Base-by-base conservation (phyloP, 208 protist species). In the Leishmania amazonensis region DNA sequence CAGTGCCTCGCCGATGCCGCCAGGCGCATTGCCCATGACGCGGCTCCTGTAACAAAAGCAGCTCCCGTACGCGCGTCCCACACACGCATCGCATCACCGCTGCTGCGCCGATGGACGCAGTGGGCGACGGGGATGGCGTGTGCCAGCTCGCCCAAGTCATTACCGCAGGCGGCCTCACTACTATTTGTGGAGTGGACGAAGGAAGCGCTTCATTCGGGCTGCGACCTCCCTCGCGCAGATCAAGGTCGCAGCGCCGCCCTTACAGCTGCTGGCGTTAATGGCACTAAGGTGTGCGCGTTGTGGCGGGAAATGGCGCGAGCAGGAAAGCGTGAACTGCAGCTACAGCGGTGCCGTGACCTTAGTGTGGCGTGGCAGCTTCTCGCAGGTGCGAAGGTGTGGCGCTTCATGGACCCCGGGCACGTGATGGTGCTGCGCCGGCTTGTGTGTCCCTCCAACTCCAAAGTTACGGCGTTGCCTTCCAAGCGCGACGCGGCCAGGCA, bases 111-210 rank as follows among this genome's bases (percentile, higher is more conserved):
- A 58, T 83, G 81, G 80, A 24, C 71, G 65, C 71, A 54, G 13
- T 84, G 84, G 76, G 79, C 83, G 62, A 21, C 83, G 28, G 53
- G 78, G 47, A 47, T 54, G 35, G 28, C 8, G 62, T 9, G 54
- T 82, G 42, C 45, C 73, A 54, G 53, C 40, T 62, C 49, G 51
- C n/a, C 73, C 7, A 57, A 62, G 58, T 80, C 62, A 2, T 85
- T 95, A 54, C 90, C 92, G 0, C 80, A 79, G 57, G 78, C 65
- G 19, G 86, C 79, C 15, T 92, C 92, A 19, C 82, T 94, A 35
- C 67, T 89, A n/a, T 58, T 95, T 8, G 81, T 95, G 53, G 92
- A 93, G 49, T 85, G 82, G 65, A 81, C 91, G 76, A 93, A 90
- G 70, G 49, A 28, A 64, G 81, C 79, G 35, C 53, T 80, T 60